A percentile compares a stretch with the other conserved stretches of the same genome.
These are phyloP conservation scores for Cucurbitaria berberidis DNA, from an alignment of 2,329 filamentous ascomycete genomes.

Conservation along the genomic window DNA sequence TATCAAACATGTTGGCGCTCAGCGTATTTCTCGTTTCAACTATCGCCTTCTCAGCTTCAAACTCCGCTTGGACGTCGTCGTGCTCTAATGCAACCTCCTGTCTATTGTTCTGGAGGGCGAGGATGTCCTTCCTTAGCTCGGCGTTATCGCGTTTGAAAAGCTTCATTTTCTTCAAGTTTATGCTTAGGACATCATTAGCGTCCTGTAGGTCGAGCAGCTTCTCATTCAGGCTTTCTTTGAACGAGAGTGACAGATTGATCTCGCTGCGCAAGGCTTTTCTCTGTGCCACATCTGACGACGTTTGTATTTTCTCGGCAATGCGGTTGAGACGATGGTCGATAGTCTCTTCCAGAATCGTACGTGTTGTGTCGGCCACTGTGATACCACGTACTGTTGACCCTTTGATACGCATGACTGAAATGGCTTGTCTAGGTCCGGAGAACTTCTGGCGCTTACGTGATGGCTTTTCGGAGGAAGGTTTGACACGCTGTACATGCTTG, in stretches of 20 bases:
- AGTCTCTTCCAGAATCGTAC: constrained; percentile 58
- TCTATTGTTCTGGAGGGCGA: constrained; percentile 56
- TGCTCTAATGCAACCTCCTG: constrained; percentile 58
- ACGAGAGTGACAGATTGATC: constrained; percentile 56
- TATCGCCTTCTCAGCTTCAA: constrained; percentile 33
- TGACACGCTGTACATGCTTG: constrained; percentile 18
- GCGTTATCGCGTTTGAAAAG: constrained; percentile 53
- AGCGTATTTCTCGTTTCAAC: constrained; percentile 35
- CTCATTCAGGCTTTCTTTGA: constrained; percentile 56
- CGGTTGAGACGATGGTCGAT: constrained; percentile 54
- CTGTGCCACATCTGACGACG: constrained; percentile 49
- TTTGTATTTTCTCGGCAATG: constrained; percentile 48
- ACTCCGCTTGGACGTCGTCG: constrained; percentile 53
- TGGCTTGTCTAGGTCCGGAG: constrained; percentile 38
- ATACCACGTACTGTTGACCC: constrained; percentile 45
- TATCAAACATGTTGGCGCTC: constrained; percentile 42
- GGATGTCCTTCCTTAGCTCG: constrained; percentile 54
- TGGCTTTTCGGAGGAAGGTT: constrained; percentile 27
- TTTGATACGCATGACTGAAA: constrained; percentile 49
- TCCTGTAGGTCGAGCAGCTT: constrained; percentile 60
- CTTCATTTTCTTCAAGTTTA: constrained; percentile 54
- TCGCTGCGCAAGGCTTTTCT: constrained; percentile 52
- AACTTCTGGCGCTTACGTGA: constrained; percentile 38
- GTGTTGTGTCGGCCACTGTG: constrained; percentile 60
- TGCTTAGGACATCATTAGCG: constrained; percentile 58